Evolutionary conservation across 345 rosid species (phyloP).

Genomic region (Ailanthus altissimus): DNA sequence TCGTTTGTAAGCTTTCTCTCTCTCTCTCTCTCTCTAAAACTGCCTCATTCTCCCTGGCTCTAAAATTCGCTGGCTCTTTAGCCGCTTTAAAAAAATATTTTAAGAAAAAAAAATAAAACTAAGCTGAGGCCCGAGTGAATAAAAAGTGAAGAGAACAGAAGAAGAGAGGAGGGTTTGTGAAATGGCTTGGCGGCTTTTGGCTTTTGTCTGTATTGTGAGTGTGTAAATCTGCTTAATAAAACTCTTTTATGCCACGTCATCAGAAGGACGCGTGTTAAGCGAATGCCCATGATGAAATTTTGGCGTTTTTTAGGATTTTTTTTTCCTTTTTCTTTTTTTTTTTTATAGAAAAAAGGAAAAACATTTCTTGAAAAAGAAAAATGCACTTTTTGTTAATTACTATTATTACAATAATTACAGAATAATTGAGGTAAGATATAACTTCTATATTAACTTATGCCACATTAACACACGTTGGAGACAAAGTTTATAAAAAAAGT

Average conservation of each 20-base stretch:
- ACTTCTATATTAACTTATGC: too few relatives aligned
- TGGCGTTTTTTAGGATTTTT: background rate
- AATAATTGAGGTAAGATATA: too few relatives aligned
- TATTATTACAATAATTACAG: too few relatives aligned
- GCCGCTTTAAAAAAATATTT: background rate
- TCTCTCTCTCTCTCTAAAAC: slow-evolving; percentile 6
- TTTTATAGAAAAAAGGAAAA: too few relatives aligned
- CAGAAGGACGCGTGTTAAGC: background rate
- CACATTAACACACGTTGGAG: too few relatives aligned
- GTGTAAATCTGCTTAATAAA: too few relatives aligned
- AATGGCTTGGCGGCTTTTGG: slow-evolving; percentile 20
- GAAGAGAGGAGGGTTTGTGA: slow-evolving; percentile 5
- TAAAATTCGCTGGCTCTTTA: background rate
- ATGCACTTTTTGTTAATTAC: too few relatives aligned
- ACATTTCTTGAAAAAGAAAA: background rate
- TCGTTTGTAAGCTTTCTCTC: slow-evolving; percentile 12
- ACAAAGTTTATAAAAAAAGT: too few relatives aligned
- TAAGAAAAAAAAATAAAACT: too few relatives aligned
- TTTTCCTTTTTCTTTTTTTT: background rate
- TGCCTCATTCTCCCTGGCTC: background rate
- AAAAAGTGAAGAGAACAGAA: background rate
- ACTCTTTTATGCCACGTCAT: background rate
- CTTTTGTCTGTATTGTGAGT: background rate
- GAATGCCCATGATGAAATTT: background rate
- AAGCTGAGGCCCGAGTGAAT: background rate